Conservation (phyloP, 2,329 filamentous ascomycete genomes). For the Helotiales sp. region DNA sequence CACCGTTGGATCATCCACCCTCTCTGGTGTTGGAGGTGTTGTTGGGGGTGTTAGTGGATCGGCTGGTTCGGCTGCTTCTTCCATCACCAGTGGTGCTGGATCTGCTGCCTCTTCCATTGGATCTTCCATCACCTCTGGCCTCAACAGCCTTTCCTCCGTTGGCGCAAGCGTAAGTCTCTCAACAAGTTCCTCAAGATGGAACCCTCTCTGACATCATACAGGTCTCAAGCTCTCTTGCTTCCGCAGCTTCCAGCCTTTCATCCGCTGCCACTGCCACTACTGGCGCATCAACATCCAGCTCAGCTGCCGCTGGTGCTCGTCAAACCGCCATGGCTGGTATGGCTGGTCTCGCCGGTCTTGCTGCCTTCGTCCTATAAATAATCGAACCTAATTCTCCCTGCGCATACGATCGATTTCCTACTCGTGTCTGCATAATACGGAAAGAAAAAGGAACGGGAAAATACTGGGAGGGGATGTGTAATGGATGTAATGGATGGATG, state of each 20-base stretch:
- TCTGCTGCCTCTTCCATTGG: constrained; percentile 24
- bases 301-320: constrained; percentile 31
- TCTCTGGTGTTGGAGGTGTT: constrained; percentile 29
- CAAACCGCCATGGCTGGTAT: constrained; percentile 40
- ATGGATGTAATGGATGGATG: constrained; percentile 25
- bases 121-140: constrained; percentile 15
- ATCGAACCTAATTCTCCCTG: constrained; percentile 15
- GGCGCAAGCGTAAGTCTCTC: constrained; percentile 14
- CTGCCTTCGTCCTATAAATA: constrained; percentile 41
- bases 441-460: constrained; percentile 23
- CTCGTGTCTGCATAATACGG: constrained; percentile 16
- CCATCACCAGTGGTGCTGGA: constrained; percentile 10
- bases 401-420: constrained; percentile 24
- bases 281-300: constrained; percentile 24
- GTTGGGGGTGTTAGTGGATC: constrained; percentile 17
- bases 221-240: constrained; percentile 4
- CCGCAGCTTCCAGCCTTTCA: not conserved
- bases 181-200: not conserved
- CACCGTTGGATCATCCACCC: constrained; percentile 37
- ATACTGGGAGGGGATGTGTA: constrained; percentile 20
- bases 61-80: constrained; percentile 15
- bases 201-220: not conserved
- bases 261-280: constrained; percentile 22
- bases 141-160: constrained; percentile 24
- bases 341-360: constrained; percentile 40